These are phyloP conservation scores for Juncus effusus DNA, from an alignment of 176 grass and related monocot species.

Conservation along the genomic window DNA sequence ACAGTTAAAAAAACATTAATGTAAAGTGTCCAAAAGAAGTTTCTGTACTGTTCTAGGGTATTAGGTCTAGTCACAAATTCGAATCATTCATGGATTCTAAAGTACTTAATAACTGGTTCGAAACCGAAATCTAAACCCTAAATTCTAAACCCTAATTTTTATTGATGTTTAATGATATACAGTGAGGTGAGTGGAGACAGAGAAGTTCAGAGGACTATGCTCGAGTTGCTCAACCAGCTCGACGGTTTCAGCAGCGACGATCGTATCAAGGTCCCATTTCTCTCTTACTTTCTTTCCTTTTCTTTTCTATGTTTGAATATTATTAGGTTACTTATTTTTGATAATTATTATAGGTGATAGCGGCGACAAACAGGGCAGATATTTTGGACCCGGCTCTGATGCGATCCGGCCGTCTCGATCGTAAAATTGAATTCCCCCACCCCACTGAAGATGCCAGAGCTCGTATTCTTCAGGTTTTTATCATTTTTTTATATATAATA, in stretches of 20 bases:
- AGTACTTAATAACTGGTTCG: too few species aligned
- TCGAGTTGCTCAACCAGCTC: slow-evolving; percentile 55
- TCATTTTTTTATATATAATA: too few species aligned
- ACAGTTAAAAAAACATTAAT: too few species aligned
- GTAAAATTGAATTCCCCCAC: slow-evolving; percentile 92
- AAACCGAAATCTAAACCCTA: too few species aligned
- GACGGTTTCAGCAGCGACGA: slow-evolving; percentile 53
- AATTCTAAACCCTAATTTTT: background rate
- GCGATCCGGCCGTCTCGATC: slow-evolving; percentile 85
- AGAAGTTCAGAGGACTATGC: slow-evolving; percentile 42
- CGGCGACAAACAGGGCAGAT: slow-evolving; percentile 84
- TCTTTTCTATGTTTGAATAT: slow-evolving; percentile 2
- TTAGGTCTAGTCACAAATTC: too few species aligned
- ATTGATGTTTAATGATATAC: slow-evolving; percentile 11
- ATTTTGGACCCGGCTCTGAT: slow-evolving; percentile 92
- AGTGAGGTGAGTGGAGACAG: slow-evolving; percentile 53
- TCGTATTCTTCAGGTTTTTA: slow-evolving; percentile 78
- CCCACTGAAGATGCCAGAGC: slow-evolving; percentile 82
- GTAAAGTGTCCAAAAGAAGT: too few species aligned
- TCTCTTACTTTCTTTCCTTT: background rate
- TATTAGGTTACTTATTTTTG: background rate
- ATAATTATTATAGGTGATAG: slow-evolving; percentile 62
- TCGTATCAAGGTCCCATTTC: slow-evolving; percentile 35
- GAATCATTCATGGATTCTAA: too few species aligned
- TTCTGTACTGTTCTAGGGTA: too few species aligned